Base-by-base conservation (phyloP, 495 filamentous ascomycete species). In the Xylaria telfairii region DNA sequence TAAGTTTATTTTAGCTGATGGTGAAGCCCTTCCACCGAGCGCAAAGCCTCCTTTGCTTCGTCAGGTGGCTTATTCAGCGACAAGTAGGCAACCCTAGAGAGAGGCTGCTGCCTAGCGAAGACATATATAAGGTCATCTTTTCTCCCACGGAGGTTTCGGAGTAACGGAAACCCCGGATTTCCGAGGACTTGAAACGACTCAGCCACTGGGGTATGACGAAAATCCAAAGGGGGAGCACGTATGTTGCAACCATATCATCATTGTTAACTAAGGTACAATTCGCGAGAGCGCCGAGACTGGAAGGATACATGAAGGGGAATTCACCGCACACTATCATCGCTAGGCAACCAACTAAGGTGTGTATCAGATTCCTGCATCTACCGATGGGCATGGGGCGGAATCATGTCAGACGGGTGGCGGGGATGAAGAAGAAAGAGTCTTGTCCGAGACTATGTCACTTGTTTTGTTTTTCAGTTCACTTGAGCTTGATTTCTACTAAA, bases 171-270 rank as follows among this genome's bases (percentile, higher is more conserved):
- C 21, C 0, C 3, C 41, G 26, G 13, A 51, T 39, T n/a, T 24
- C 46, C 32, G 30, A 41, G 15, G 28, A 54, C 19, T 28, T 53
- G 47, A 54, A 53, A 66, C 64, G 32, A 54, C 64, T 66, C 64
- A 66, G 64, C 64, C 64, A 66, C 64, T 41, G 17, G 10, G 10
- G 12, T 6, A n/a, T 62, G 37, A 62, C 59, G 59, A 62, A 62
- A 28, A 26, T 9, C n/a, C 37, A 21, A 37, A 60, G 19, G 56
- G 13, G 19, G 39, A 0, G 41, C 37, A 41, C 57, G 54, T 57
- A 57, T 57, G 10, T 39, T 37, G 32, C 30, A 59, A 34, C 17
- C 56, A 37, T 59, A 42, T 62, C 37, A n/a, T 42, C 21, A 10
- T 42, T 32, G 56, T 34, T 32, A 59, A 59, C 56, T 10, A 4